phyloP scores from a whole-genome alignment of 176 grass and related monocot genomes.

The Tillandsia leiboldiana region DNA sequence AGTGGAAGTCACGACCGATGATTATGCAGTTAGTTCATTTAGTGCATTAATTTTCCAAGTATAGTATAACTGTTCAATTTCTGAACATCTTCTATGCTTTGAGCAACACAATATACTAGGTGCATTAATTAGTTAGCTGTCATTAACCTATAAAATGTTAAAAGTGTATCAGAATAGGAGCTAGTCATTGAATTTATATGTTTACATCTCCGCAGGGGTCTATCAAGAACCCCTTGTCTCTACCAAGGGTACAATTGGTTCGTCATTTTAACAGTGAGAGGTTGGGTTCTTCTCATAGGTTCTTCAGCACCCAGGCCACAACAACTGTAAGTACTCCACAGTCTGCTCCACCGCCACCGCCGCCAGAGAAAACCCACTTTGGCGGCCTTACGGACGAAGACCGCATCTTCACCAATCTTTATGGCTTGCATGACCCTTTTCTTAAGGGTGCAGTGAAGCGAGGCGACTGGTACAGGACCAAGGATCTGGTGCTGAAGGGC shows the following conservation, averaged over 20 bases:
- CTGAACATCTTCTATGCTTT: no score
- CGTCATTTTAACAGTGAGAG: slow-evolving; percentile 25
- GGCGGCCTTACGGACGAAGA: slow-evolving; percentile 67
- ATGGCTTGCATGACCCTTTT: slow-evolving; percentile 77
- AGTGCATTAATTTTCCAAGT: no score
- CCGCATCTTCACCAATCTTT: slow-evolving; percentile 86
- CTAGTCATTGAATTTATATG: neutral
- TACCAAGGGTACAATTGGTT: slow-evolving; percentile 34
- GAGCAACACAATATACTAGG: no score
- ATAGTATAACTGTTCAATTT: no score
- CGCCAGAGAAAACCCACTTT: slow-evolving; percentile 83
- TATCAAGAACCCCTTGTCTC: slow-evolving; percentile 27
- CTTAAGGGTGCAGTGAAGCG: slow-evolving; percentile 85
- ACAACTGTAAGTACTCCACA: slow-evolving; percentile 57
- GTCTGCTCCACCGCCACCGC: slow-evolving; percentile 56
- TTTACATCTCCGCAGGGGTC: slow-evolving; percentile 16
- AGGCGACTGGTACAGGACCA: slow-evolving; percentile 79
- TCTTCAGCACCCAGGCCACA: slow-evolving; percentile 61
- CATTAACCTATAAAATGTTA: neutral
- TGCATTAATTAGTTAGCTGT: neutral
- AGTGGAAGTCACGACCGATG: no score
- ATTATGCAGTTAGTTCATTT: no score
- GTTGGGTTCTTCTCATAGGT: slow-evolving; percentile 24
- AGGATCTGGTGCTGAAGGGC: slow-evolving; percentile 81
- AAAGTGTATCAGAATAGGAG: neutral